Evolutionary conservation across 441 rosid species (phyloP).

Genomic region (Eutrema salsugineum): DNA sequence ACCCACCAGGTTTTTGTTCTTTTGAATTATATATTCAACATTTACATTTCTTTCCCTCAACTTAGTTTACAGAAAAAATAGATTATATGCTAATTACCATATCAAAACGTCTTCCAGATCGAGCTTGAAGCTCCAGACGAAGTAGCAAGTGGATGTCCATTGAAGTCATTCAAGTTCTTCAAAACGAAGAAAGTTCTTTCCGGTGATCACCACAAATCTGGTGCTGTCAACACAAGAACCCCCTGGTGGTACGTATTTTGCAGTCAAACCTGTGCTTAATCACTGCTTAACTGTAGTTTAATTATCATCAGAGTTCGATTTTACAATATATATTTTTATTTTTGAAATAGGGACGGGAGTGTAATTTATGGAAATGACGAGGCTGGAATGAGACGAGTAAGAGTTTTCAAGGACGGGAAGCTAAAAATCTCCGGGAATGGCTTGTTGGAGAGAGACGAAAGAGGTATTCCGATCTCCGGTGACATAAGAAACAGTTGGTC

Average conservation of each 20-base stretch:
- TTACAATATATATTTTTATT: not conserved
- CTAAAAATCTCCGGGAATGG: slow-evolving; percentile 48
- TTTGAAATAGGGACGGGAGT: slow-evolving; percentile 58
- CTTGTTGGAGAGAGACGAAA: slow-evolving; percentile 50
- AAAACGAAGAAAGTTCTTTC: slow-evolving; percentile 47
- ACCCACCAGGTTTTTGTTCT: slow-evolving; percentile 42
- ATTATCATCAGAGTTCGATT: not conserved
- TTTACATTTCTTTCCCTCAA: not conserved
- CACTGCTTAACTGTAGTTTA: not conserved
- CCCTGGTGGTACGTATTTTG: slow-evolving; percentile 63
- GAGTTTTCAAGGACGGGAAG: slow-evolving; percentile 72
- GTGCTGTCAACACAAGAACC: slow-evolving; percentile 59
- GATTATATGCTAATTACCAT: not conserved
- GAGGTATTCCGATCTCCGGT: slow-evolving; percentile 61
- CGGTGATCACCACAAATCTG: slow-evolving; percentile 36
- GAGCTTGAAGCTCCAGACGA: slow-evolving; percentile 51
- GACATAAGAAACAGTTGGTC: slow-evolving; percentile 77
- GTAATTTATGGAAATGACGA: slow-evolving; percentile 66
- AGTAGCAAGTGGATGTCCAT: slow-evolving; percentile 49
- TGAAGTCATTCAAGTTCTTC: slow-evolving; percentile 58
- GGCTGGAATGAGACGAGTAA: slow-evolving; percentile 55
- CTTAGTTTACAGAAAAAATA: not conserved
- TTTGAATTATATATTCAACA: not conserved
- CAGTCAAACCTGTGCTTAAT: not conserved
- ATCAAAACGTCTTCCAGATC: slow-evolving; percentile 27